Percentiles rank a stretch among this genome's conserved stretches.
These are phyloP conservation scores for Xerocomellus amylosporus DNA, from an alignment of 768 basidiomycete species.

Conservation along the genomic window DNA sequence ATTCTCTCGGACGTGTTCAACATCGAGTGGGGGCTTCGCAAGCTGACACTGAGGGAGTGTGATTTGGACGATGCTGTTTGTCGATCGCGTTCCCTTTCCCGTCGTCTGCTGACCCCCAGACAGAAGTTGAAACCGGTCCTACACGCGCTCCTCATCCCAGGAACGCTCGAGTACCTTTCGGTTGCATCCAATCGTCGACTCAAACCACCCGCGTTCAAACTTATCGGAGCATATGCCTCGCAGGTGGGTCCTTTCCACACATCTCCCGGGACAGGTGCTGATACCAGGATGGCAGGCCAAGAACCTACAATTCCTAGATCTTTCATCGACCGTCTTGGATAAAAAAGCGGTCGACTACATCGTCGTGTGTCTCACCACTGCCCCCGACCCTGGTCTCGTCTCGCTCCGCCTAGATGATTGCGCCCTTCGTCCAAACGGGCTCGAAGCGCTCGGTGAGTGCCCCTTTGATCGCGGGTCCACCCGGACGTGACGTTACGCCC, in stretches of 20 bases:
- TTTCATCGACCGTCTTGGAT: constrained; percentile 84
- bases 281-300: constrained; percentile 51
- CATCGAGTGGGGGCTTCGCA: constrained; percentile 90
- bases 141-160: constrained; percentile 84
- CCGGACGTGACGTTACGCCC: background rate
- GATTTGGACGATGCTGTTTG: constrained; percentile 78
- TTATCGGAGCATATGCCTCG: constrained; percentile 76
- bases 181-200: constrained; percentile 84
- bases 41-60: constrained; percentile 82
- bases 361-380: constrained; percentile 56
- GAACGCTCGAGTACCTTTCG: constrained; percentile 76
- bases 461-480: background rate
- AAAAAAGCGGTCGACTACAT: constrained; percentile 83
- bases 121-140: constrained; percentile 86
- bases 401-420: constrained; percentile 91
- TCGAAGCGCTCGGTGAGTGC: constrained; percentile 77
- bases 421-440: constrained; percentile 60
- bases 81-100: constrained; percentile 1
- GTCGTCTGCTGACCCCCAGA: background rate
- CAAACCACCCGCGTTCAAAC: constrained; percentile 69
- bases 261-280: background rate
- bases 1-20: constrained; percentile 88
- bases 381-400: constrained; percentile 47
- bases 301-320: constrained; percentile 79
- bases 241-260: constrained; percentile 45